Evolutionary conservation across 2,329 filamentous ascomycete species (phyloP).

Genomic region (Neofusicoccum cordaticola): DNA sequence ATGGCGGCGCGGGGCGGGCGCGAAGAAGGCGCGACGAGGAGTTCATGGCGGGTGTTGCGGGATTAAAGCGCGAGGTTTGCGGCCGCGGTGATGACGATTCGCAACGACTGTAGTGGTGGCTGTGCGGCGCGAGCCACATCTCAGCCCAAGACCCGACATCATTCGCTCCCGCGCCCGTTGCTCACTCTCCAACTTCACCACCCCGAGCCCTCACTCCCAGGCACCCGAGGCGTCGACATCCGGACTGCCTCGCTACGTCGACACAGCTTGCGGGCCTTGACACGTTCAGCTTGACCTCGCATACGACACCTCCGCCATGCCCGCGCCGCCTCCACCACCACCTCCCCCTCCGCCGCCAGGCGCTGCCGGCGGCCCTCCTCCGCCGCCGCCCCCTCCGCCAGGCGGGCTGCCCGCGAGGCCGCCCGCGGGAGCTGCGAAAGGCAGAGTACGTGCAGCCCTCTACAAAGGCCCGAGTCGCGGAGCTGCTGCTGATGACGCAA

Average conservation of each 20-base stretch:
- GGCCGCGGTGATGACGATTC: slow-evolving; percentile 8
- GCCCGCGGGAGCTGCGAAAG: slow-evolving; percentile 53
- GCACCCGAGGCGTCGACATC: not conserved
- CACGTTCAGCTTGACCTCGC: not conserved
- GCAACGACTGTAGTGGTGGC: not conserved
- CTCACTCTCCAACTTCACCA: slow-evolving; percentile 1
- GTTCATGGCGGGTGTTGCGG: slow-evolving; percentile 24
- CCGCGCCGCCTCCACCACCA: slow-evolving; percentile 66
- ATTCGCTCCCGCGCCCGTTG: slow-evolving; percentile 13
- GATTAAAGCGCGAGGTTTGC: slow-evolving; percentile 2
- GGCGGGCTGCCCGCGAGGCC: slow-evolving; percentile 59
- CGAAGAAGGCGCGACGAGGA: slow-evolving; percentile 10
- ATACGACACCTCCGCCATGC: slow-evolving; percentile 18
- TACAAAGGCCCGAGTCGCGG: not conserved
- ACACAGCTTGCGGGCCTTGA: not conserved
- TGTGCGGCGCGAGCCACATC: slow-evolving; percentile 9
- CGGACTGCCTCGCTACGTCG: not conserved
- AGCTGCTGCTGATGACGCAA: slow-evolving; percentile 10
- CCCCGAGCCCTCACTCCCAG: not conserved
- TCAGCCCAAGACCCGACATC: slow-evolving; percentile 16
- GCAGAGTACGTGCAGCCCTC: slow-evolving; percentile 57
- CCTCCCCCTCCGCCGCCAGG: slow-evolving; percentile 61
- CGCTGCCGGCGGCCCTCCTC: slow-evolving; percentile 57
- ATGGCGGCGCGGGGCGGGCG: slow-evolving; percentile 28
- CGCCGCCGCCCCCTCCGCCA: slow-evolving; percentile 64